These are phyloP conservation scores for Reutealis trisperma DNA, from an alignment of 345 rosid species.

Conservation along the genomic window DNA sequence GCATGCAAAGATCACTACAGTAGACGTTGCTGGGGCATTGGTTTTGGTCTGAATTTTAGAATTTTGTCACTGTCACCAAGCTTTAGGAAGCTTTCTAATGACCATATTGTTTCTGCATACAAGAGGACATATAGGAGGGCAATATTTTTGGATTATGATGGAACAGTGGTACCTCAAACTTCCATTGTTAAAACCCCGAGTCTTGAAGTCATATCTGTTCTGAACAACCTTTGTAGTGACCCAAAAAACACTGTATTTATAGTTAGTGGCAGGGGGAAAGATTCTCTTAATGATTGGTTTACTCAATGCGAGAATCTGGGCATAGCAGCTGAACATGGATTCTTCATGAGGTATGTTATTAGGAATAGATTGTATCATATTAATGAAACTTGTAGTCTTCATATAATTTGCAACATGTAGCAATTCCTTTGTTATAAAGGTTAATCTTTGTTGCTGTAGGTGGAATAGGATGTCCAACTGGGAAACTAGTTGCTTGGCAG, in stretches of 20 bases:
- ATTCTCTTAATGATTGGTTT: conserved; percentile 42
- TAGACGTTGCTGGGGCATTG: conserved; percentile 45
- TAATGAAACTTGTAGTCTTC: background rate
- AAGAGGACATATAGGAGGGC: conserved; percentile 39
- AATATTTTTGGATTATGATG: conserved; percentile 51
- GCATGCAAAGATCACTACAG: conserved; percentile 40
- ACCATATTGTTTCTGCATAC: conserved; percentile 37
- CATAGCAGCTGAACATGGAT: conserved; percentile 54
- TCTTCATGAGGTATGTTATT: conserved; percentile 27
- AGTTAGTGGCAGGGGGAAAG: conserved; percentile 47
- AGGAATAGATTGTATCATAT: background rate
- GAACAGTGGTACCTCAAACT: conserved; percentile 41
- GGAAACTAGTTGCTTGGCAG: conserved; percentile 44
- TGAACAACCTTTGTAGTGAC: conserved; percentile 40
- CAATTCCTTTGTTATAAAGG: background rate
- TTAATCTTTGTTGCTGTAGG: conserved; percentile 31
- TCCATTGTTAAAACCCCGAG: conserved; percentile 36
- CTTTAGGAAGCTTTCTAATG: conserved; percentile 42
- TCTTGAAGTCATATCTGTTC: conserved; percentile 29
- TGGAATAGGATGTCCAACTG: conserved; percentile 51
- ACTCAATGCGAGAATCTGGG: conserved; percentile 39
- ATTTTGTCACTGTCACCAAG: conserved; percentile 42
- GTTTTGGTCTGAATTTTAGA: conserved; percentile 45
- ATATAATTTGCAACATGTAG: background rate
- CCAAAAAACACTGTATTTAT: conserved; percentile 42